Conservation (phyloP, 257 asterid species). For the Solanum virginianum region DNA sequence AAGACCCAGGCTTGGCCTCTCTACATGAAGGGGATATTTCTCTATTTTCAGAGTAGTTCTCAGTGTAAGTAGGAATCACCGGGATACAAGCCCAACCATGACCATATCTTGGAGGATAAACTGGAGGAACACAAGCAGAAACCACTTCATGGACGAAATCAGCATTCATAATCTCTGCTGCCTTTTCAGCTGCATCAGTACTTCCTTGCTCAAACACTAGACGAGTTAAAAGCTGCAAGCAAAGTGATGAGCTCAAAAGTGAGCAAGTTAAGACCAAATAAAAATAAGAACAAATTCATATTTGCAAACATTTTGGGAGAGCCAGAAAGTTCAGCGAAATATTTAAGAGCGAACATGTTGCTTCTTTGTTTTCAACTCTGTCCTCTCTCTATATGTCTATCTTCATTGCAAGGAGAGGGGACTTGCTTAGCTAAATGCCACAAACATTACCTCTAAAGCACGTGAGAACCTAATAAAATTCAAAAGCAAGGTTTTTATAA, state of each 20-base stretch:
- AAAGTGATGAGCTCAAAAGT: neutral
- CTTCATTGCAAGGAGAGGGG: neutral
- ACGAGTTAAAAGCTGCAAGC: slow-evolving; percentile 87
- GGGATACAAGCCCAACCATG: slow-evolving; percentile 99
- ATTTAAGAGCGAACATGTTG: neutral
- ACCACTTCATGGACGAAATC: slow-evolving; percentile 97
- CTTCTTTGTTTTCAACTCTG: neutral
- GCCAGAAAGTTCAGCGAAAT: neutral
- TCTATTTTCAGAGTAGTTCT: slow-evolving; percentile 48
- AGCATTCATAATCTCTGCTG: slow-evolving; percentile 85
- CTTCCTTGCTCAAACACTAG: slow-evolving; percentile 85
- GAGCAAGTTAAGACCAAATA: slow-evolving; percentile 8
- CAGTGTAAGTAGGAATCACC: slow-evolving; percentile 65
- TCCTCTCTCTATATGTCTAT: neutral
- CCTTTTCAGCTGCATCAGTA: slow-evolving; percentile 96
- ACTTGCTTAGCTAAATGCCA: neutral
- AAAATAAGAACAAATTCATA: neutral
- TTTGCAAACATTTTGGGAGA: neutral
- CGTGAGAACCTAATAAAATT: neutral
- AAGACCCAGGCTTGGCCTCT: slow-evolving; percentile 80
- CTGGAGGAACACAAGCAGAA: slow-evolving; percentile 98
- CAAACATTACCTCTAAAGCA: neutral
- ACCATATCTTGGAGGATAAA: slow-evolving; percentile 94
- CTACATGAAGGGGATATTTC: slow-evolving; percentile 64
- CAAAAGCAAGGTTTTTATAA: neutral